phyloP scores from a whole-genome alignment of 108 stramenopile species.

The Stephanodiscus minutulus region DNA sequence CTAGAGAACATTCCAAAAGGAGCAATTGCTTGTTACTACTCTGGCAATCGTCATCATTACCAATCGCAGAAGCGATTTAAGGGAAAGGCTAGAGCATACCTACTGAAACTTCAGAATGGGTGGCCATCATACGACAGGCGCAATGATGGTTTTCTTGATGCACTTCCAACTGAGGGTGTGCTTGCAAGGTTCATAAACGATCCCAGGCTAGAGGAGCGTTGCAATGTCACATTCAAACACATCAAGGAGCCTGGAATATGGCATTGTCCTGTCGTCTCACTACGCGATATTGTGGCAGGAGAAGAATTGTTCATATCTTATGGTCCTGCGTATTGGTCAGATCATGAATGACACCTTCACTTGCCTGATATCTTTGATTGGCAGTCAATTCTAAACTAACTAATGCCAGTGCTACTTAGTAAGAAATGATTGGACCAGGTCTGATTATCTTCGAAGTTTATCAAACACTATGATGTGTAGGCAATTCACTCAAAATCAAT shows the following conservation, averaged over 20 bases:
- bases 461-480: background rate
- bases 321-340: conserved; percentile 51
- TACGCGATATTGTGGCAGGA: conserved; percentile 62
- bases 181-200: conserved; percentile 46
- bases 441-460: no score
- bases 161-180: conserved; percentile 24
- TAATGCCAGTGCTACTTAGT: no score
- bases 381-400: no score
- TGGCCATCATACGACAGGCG: conserved; percentile 36
- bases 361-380: background rate
- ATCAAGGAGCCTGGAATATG: conserved; percentile 35
- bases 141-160: conserved; percentile 50
- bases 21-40: conserved; percentile 31
- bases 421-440: no score
- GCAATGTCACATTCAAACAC: conserved; percentile 44
- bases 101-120: conserved; percentile 44
- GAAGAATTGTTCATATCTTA: conserved; percentile 82
- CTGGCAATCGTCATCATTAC: conserved; percentile 47
- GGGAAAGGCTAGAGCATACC: conserved; percentile 25
- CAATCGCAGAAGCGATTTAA: conserved; percentile 42
- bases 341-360: conserved; percentile 23
- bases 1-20: conserved; percentile 24
- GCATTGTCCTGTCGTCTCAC: conserved; percentile 60
- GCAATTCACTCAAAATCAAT: conserved; percentile 16
- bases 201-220: conserved; percentile 25